Evolutionary conservation across 805 yeast genomes (phyloP).

Genomic region (Cephaloascus albidus): DNA sequence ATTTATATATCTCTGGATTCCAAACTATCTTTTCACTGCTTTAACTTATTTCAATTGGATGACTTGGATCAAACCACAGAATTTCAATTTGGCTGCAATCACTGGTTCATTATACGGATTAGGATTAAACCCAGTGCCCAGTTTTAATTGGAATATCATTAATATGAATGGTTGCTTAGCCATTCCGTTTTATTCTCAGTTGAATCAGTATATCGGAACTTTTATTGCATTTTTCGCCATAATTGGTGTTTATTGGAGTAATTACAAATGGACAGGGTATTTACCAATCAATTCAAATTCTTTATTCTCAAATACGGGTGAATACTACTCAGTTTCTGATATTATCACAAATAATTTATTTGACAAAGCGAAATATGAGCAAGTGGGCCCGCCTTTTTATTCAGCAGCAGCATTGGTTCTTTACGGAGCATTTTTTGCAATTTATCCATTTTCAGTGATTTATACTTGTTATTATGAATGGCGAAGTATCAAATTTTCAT

Average conservation of each 20-base stretch:
- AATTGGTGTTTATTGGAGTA: constrained; percentile 12
- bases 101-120: constrained; percentile 17
- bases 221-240: constrained; percentile 16
- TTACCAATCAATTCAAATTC: constrained; percentile 11
- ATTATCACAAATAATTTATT: constrained; percentile 23
- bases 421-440: constrained; percentile 23
- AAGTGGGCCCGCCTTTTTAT: constrained; percentile 34
- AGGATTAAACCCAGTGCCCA: constrained; percentile 20
- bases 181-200: constrained; percentile 30
- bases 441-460: constrained; percentile 14
- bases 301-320: constrained; percentile 27
- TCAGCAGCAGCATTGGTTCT: constrained; percentile 26
- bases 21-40: constrained; percentile 15
- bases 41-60: constrained; percentile 19
- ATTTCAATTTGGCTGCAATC: constrained; percentile 13
- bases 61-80: constrained; percentile 19
- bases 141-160: constrained; percentile 18
- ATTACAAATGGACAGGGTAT: constrained; percentile 15
- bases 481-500: constrained; percentile 28
- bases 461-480: constrained; percentile 29
- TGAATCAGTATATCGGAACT: constrained; percentile 21
- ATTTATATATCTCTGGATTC: constrained; percentile 20
- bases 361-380: constrained; percentile 21
- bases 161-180: constrained; percentile 16
- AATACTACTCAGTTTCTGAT: constrained; percentile 24